A percentile compares a stretch with the other conserved stretches of the same genome.
Conservation (phyloP, 1,284 basidiomycete species). For the Moniliophthora roreri region DNA sequence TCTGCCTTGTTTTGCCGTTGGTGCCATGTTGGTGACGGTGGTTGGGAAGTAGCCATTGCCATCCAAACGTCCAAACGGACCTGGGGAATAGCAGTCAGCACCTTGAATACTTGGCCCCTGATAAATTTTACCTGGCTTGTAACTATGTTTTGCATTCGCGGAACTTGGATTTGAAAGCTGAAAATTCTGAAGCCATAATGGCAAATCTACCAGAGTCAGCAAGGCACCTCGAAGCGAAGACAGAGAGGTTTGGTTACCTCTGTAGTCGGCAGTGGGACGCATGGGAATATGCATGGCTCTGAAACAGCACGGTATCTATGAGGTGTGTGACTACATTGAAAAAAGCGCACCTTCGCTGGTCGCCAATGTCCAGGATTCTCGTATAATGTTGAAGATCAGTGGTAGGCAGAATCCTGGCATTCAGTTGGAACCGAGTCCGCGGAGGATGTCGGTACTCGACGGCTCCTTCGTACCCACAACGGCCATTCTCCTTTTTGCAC, state of each 20-base stretch:
- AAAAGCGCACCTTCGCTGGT: conserved; percentile 3
- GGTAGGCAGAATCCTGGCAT: neutral
- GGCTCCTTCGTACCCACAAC: neutral
- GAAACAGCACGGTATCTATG: neutral
- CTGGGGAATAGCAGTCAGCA: conserved; percentile 28
- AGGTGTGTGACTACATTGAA: conserved; percentile 5
- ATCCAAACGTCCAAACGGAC: conserved; percentile 61
- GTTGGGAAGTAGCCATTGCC: conserved; percentile 57
- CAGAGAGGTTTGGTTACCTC: conserved; percentile 36
- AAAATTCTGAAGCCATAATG: conserved; percentile 45
- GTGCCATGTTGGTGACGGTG: conserved; percentile 71
- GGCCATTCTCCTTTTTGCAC: neutral
- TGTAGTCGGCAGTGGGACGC: conserved; percentile 52
- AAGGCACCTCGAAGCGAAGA: neutral
- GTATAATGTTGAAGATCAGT: conserved; percentile 1
- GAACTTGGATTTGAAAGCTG: conserved; percentile 58
- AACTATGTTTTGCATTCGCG: conserved; percentile 48
- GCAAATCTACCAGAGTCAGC: conserved; percentile 31
- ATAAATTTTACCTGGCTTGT: conserved; percentile 40
- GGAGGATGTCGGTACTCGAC: neutral
- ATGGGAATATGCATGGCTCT: conserved; percentile 58
- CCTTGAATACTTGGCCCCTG: neutral
- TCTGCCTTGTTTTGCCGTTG: conserved; percentile 69
- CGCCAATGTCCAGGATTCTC: neutral
- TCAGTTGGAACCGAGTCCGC: neutral